phyloP scores from a whole-genome alignment of 192 early-diverging fungal genomes.

The Rhizoclosmatium globosum region DNA sequence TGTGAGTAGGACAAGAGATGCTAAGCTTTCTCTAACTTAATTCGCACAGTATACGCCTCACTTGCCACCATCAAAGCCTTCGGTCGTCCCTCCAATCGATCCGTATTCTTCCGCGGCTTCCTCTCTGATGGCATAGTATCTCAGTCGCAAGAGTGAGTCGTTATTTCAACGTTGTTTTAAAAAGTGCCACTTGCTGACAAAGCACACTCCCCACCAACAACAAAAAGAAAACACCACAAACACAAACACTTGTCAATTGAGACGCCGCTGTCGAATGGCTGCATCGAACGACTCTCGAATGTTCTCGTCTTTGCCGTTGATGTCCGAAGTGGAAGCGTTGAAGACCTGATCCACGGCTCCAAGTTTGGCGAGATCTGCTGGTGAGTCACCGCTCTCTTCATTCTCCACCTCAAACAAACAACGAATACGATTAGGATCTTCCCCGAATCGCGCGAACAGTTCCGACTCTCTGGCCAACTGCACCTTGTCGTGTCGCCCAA shows the following conservation, averaged over 20 bases:
- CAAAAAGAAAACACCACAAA: background rate
- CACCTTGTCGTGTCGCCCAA: slow-evolving; percentile 42
- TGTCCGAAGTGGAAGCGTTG: slow-evolving; percentile 35
- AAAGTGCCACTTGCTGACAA: background rate
- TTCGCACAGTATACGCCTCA: slow-evolving; percentile 35
- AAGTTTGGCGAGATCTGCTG: slow-evolving; percentile 49
- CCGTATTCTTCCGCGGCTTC: slow-evolving; percentile 48
- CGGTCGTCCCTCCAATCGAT: slow-evolving; percentile 44
- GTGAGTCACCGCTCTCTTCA: slow-evolving; percentile 10
- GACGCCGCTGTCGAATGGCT: background rate
- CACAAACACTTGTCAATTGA: background rate
- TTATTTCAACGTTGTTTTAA: background rate
- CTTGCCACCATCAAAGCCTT: slow-evolving; percentile 49
- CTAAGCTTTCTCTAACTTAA: background rate
- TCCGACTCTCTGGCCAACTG: slow-evolving; percentile 40
- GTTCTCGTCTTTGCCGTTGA: slow-evolving; percentile 46
- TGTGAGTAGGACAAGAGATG: slow-evolving; percentile 18
- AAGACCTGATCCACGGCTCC: slow-evolving; percentile 44
- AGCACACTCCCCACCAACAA: no score
- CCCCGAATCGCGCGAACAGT: slow-evolving; percentile 41
- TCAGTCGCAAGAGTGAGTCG: background rate
- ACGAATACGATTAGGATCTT: slow-evolving; percentile 39
- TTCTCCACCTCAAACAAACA: background rate
- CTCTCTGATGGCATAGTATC: slow-evolving; percentile 30
- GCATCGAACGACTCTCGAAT: slow-evolving; percentile 32